Percentiles rank a stretch among this genome's conserved stretches.
Conservation (phyloP, 768 basidiomycete species). For the Boletus subcaerulescens region DNA sequence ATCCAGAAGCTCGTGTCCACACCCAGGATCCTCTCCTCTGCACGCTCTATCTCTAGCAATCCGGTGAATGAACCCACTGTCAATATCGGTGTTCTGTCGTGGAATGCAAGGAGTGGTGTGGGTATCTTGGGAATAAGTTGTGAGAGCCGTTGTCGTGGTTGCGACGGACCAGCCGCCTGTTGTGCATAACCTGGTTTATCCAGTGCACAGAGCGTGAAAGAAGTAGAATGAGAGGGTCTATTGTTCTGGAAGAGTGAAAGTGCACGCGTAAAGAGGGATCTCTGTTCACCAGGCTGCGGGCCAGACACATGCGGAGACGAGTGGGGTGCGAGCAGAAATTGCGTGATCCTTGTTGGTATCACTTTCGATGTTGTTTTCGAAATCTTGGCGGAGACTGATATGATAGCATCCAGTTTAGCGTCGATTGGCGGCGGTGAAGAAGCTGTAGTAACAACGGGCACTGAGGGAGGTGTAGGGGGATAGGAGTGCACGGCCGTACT, state of each 20-base stretch:
- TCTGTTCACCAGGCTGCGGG: slow-evolving; percentile 27
- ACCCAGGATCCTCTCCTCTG: slow-evolving; percentile 56
- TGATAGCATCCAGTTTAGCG: slow-evolving; percentile 26
- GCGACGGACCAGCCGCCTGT: slow-evolving; percentile 19
- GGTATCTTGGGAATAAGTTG: slow-evolving; percentile 30
- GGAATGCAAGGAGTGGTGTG: slow-evolving; percentile 59
- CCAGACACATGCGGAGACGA: slow-evolving; percentile 36
- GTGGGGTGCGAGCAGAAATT: slow-evolving; percentile 53
- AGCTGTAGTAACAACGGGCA: slow-evolving; percentile 28
- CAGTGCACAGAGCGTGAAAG: slow-evolving; percentile 49
- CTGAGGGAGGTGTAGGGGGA: slow-evolving; percentile 51
- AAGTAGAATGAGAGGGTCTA: slow-evolving; percentile 56
- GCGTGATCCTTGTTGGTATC: slow-evolving; percentile 33
- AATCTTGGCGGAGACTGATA: neutral
- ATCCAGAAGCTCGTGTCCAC: slow-evolving; percentile 80
- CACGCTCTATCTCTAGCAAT: slow-evolving; percentile 57
- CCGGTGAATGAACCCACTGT: slow-evolving; percentile 59
- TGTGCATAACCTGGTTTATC: slow-evolving; percentile 17
- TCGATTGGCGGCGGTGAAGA: slow-evolving; percentile 35
- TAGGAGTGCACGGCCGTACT: slow-evolving; percentile 48
- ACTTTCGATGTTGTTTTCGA: slow-evolving; percentile 8
- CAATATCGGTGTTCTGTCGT: slow-evolving; percentile 68
- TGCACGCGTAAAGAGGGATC: slow-evolving; percentile 50
- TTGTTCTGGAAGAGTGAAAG: slow-evolving; percentile 46
- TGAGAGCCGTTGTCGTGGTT: slow-evolving; percentile 19